Base-by-base conservation (phyloP, 2,329 filamentous ascomycete species). In the Sordariomycetes sp. region DNA sequence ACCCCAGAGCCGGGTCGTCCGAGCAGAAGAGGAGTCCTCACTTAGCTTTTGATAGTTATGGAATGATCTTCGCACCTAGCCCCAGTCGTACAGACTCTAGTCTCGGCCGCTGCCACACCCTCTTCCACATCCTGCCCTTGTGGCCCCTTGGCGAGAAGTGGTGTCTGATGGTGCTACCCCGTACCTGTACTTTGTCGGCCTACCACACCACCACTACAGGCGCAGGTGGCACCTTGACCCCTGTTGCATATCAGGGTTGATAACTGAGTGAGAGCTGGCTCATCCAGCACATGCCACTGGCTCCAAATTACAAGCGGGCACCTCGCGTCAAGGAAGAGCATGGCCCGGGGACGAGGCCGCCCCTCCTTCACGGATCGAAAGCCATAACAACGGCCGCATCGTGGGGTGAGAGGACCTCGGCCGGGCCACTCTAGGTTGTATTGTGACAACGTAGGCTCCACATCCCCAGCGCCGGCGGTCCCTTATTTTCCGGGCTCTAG, bases 101-200 rank as follows among this genome's bases (percentile, higher is more conserved):
- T 24, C 22, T 50, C 45, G 45, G 45, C 22, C 45, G 45, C 22
- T 22, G 34, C 34, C 54, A 51, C 54, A 45, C 54, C 25, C 39
- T 45, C 13, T 22, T 20, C 20, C 45, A 50, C 54, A 36, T 28
- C n/a, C 22, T 51, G n/a, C 22, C 42, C 22, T 32, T 50, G 45
- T 22, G 45, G 45, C n/a, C 45, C 54, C 42, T 50, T 48, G 25
- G 50, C 45, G 39, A 32, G 25, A 56, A 35, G 32, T 15, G 17
- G 45, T 22, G 17, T 24, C 20, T 50, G n/a, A 22, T 20, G 45
- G 45, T 50, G 45, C 22, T 50, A 50, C 54, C 42, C 25, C 54
- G 54, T 56, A 56, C 54, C 42, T 50, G 54, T 56, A 56, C 54
- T 56, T 56, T 51, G 45, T 12, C n/a, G 25, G 34, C 42, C 25